Evolutionary conservation across 495 filamentous ascomycete species (phyloP), one percentile per base, ranked within the genome.

Genomic region (Pyronema omphalodes): DNA sequence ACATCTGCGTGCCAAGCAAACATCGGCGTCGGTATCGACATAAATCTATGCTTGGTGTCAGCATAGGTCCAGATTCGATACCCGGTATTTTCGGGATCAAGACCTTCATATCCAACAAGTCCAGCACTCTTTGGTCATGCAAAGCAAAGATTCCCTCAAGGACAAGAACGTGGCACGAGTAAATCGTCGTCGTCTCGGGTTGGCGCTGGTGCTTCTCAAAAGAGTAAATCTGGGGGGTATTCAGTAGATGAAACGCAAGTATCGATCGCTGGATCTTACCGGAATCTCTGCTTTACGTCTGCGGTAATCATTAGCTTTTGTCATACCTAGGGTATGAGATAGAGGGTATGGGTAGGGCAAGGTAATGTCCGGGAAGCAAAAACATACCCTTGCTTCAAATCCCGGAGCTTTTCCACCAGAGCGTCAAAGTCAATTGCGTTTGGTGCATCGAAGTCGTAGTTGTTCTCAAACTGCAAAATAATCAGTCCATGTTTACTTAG

Each of bases 391-490:
- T 84, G 74, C 67, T 96, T 96, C 49, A 98, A 72, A 63, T 93
- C 86, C 59, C 70, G 69, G 7, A 98, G 71, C 29, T 74, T 77
- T n/a, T 91, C 74, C 33, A 95, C 82, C 52, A 98, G 71, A 33
- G 79, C 68, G 67, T 96, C 88, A 65, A 96, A 96, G 68, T 98
- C 91, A 60, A 96, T 78, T n/a, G 93, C 86, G 48, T 85, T 79
- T 14, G 91, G 91, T 15, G 88, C 77, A 66, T 98, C 91, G 67
- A 98, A 94, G 66, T 98, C 91, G 69, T 86, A 94, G 64, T 95
- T 84, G 60, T 93, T 94, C 39, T 69, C 67, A 69, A 94, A 93
- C 23, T 29, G 23, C 23, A 29, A 29, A 29, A 29, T 5, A 29
- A 29, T 29, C 23, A 29, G 23, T 29, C 23, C 23, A 29, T 29